phyloP scores from a whole-genome alignment of 2,329 filamentous ascomycete genomes.

The Sporothrix brunneoviolacea region DNA sequence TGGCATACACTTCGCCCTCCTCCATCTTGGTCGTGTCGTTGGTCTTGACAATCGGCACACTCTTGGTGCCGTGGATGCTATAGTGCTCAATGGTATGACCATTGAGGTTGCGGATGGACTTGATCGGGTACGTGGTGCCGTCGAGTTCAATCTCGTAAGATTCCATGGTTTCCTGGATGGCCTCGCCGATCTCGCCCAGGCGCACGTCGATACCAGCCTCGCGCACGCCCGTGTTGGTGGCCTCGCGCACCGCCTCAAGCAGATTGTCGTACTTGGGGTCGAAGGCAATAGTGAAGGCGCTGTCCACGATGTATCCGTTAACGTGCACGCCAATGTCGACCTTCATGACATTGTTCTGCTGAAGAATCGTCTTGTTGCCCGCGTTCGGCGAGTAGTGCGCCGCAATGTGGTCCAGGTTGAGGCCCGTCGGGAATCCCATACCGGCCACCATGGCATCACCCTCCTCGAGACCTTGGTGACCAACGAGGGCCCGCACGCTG shows the following conservation, averaged over 20 bases:
- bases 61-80: constrained; percentile 87
- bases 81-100: constrained; percentile 87
- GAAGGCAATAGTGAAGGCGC: constrained; percentile 72
- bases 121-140: constrained; percentile 71
- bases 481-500: constrained; percentile 66
- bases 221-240: constrained; percentile 79
- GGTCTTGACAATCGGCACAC: constrained; percentile 87
- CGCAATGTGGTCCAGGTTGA: constrained; percentile 76
- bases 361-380: constrained; percentile 69
- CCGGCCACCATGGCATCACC: constrained; percentile 70
- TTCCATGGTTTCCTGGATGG: constrained; percentile 89
- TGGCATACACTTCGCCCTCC: constrained; percentile 90
- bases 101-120: constrained; percentile 79
- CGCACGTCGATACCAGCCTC: constrained; percentile 90
- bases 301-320: constrained; percentile 74
- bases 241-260: constrained; percentile 64
- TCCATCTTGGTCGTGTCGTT: constrained; percentile 93
- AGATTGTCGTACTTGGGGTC: constrained; percentile 70
- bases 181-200: constrained; percentile 74
- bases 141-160: constrained; percentile 83
- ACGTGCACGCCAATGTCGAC: constrained; percentile 78
- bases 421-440: constrained; percentile 76
- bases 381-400: constrained; percentile 81
- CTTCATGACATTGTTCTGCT: constrained; percentile 71
- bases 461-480: constrained; percentile 67